phyloP scores from a whole-genome alignment of 1,284 basidiomycete genomes.

The Ganoderma meredithae region DNA sequence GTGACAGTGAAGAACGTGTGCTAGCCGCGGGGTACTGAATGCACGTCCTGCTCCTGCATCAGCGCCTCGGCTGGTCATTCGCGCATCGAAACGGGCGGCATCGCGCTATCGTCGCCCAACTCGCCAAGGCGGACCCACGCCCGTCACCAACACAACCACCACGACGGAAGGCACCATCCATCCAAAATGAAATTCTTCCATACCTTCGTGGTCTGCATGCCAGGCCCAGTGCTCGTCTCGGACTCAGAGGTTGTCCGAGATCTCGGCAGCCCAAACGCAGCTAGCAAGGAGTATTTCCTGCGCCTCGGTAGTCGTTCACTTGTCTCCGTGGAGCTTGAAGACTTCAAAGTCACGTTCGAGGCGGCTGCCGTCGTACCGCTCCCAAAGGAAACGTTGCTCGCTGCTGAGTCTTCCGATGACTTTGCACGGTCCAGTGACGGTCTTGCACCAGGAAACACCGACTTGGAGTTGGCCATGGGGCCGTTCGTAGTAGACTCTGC shows the following conservation, averaged over 20 bases:
- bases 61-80: neutral
- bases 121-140: neutral
- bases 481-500: neutral
- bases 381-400: neutral
- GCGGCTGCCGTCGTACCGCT: constrained; percentile 8
- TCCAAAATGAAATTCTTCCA: constrained; percentile 8
- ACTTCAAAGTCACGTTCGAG: constrained; percentile 14
- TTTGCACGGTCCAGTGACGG: neutral
- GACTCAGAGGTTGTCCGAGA: constrained; percentile 20
- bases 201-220: constrained; percentile 29
- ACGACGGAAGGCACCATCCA: neutral
- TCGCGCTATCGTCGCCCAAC: constrained; percentile 11
- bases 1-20: constrained; percentile 29
- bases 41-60: neutral
- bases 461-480: neutral
- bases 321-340: constrained; percentile 18
- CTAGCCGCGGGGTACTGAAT: constrained; percentile 11
- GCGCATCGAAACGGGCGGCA: constrained; percentile 20
- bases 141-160: neutral
- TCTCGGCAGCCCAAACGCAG: constrained; percentile 33
- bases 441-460: neutral
- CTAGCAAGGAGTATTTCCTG: constrained; percentile 36
- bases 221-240: constrained; percentile 14
- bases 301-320: constrained; percentile 26
- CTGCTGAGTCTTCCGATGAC: neutral